Evolutionary conservation across 257 asterid genomes (phyloP).

Genomic region (Nyctanthes arbortristis): DNA sequence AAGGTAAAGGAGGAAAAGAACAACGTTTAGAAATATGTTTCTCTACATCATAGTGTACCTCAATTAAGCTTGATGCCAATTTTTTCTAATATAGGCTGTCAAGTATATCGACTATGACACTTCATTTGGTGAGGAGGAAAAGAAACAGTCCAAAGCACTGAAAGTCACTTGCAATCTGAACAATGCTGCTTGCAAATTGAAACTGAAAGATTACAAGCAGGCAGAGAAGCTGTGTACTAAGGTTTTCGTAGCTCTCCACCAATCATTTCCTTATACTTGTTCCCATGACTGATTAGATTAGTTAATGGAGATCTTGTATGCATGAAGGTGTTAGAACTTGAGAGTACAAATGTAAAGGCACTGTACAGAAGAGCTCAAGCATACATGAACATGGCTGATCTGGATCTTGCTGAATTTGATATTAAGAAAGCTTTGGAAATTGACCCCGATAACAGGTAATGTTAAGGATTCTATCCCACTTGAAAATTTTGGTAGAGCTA

Average conservation of each 20-base stretch:
- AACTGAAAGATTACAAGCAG: constrained; percentile 56
- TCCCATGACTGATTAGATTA: background rate
- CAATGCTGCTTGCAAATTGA: constrained; percentile 64
- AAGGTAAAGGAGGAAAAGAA: constrained; percentile 31
- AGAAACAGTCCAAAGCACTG: constrained; percentile 54
- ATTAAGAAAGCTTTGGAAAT: constrained; percentile 82
- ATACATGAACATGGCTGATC: constrained; percentile 59
- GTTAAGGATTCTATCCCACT: background rate
- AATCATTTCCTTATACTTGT: background rate
- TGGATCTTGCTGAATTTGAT: constrained; percentile 72
- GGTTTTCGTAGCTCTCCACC: constrained; percentile 27
- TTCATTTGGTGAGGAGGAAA: constrained; percentile 55
- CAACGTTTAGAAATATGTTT: background rate
- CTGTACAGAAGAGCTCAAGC: constrained; percentile 82
- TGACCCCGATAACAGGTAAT: constrained; percentile 74
- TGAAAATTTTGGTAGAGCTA: background rate
- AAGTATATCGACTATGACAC: constrained; percentile 61
- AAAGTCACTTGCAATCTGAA: constrained; percentile 58
- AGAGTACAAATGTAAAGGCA: constrained; percentile 76
- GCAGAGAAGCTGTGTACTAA: constrained; percentile 66
- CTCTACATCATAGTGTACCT: background rate
- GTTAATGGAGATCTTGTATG: background rate
- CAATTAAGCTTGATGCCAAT: constrained; percentile 1
- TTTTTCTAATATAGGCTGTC: constrained; percentile 64
- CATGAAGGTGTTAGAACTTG: constrained; percentile 65